Evolutionary conservation across 2,329 filamentous ascomycete genomes (phyloP).

Genomic region (Trichoderma arundinaceum): DNA sequence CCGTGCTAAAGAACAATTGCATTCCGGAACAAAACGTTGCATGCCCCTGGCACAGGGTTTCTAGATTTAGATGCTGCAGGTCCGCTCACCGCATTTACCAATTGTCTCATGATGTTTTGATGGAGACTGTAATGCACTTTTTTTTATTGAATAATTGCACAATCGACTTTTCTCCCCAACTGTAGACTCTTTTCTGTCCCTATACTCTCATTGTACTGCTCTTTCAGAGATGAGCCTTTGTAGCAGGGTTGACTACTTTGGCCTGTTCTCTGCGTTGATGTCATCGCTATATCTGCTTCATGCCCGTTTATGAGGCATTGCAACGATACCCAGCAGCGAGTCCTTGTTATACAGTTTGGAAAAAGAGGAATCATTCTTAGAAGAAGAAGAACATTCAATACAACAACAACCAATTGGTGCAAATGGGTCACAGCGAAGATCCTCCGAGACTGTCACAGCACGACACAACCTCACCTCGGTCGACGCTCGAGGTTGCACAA

Average conservation of each 20-base stretch:
- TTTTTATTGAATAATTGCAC: background rate
- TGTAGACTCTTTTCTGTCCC: background rate
- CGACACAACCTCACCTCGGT: constrained; percentile 12
- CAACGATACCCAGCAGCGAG: background rate
- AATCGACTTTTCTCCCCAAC: no score
- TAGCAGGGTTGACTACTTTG: background rate
- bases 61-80: constrained; percentile 17
- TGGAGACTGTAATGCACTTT: background rate
- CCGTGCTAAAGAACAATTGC: no score
- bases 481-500: constrained; percentile 42
- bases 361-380: background rate
- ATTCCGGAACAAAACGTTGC: constrained; percentile 4
- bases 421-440: constrained; percentile 19
- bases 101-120: background rate
- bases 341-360: background rate
- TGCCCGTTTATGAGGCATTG: background rate
- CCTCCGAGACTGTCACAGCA: background rate
- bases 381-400: background rate
- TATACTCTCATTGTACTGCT: no score
- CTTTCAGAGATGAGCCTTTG: background rate
- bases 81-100: constrained; percentile 21
- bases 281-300: background rate
- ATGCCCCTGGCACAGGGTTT: constrained; percentile 8
- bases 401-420: background rate
- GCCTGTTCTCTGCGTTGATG: constrained; percentile 2